Percentiles rank a stretch among this genome's conserved stretches.
phyloP scores from a whole-genome alignment of 2,329 filamentous ascomycete species.

The Canariomyces notabilis region DNA sequence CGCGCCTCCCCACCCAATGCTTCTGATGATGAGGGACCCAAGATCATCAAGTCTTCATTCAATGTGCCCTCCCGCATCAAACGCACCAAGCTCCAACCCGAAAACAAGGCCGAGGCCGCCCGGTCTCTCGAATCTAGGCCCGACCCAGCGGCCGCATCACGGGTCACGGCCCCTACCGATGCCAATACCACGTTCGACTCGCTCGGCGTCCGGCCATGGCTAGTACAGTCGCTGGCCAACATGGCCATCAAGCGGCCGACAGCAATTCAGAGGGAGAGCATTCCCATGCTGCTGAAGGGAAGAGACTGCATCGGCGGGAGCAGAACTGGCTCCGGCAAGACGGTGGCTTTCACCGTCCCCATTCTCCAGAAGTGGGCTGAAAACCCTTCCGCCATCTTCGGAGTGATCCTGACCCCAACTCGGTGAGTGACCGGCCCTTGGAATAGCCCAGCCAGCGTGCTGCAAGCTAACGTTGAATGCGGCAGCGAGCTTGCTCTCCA shows the following conservation, averaged over 20 bases:
- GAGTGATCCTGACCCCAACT: slow-evolving; percentile 82
- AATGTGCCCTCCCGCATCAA: slow-evolving; percentile 52
- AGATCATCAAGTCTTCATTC: slow-evolving; percentile 36
- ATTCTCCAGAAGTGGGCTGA: slow-evolving; percentile 91
- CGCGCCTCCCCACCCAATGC: slow-evolving; percentile 31
- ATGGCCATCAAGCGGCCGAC: slow-evolving; percentile 85
- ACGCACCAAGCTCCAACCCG: slow-evolving; percentile 28
- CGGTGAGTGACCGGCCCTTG: slow-evolving; percentile 44
- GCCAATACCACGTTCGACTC: slow-evolving; percentile 63
- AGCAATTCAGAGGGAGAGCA: slow-evolving; percentile 86
- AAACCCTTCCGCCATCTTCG: slow-evolving; percentile 89
- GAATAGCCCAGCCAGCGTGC: neutral
- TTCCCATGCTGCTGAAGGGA: slow-evolving; percentile 86
- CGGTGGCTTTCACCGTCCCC: slow-evolving; percentile 88
- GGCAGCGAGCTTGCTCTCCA: slow-evolving; percentile 82
- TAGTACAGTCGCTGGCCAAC: slow-evolving; percentile 70
- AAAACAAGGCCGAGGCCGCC: slow-evolving; percentile 8
- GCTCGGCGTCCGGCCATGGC: slow-evolving; percentile 76
- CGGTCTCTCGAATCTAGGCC: neutral
- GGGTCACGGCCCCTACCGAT: slow-evolving; percentile 49
- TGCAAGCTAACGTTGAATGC: slow-evolving; percentile 10
- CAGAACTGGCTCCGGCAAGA: slow-evolving; percentile 94
- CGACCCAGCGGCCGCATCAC: slow-evolving; percentile 14
- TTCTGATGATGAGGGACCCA: slow-evolving; percentile 17
- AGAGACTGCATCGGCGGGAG: slow-evolving; percentile 93